These are phyloP conservation scores for Xylariaceae sp. DNA, from an alignment of 2,329 filamentous ascomycete species.

Conservation along the genomic window DNA sequence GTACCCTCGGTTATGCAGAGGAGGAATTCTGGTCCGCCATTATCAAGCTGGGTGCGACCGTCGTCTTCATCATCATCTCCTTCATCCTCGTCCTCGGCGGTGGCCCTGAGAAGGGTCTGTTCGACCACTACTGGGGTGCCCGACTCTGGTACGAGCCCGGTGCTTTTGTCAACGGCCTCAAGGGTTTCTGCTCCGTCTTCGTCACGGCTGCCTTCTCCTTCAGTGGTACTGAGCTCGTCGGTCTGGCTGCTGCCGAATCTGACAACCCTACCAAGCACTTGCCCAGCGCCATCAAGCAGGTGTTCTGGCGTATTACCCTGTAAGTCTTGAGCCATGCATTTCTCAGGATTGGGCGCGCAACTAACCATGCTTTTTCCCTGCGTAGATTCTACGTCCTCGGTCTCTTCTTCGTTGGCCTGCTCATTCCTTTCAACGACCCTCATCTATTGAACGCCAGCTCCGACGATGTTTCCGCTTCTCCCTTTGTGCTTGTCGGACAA, in stretches of 20 bases:
- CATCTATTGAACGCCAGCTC: slow-evolving; percentile 46
- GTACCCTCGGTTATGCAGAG: slow-evolving; percentile 50
- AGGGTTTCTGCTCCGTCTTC: slow-evolving; percentile 66
- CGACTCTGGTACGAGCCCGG: slow-evolving; percentile 46
- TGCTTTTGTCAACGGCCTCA: slow-evolving; percentile 66
- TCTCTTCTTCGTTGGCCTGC: slow-evolving; percentile 46
- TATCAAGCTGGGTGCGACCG: slow-evolving; percentile 52
- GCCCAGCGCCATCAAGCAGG: slow-evolving; percentile 79
- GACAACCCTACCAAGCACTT: slow-evolving; percentile 65
- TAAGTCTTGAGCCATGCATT: slow-evolving; percentile 12
- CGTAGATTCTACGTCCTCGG: slow-evolving; percentile 47
- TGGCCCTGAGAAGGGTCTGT: slow-evolving; percentile 45
- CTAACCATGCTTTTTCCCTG: slow-evolving; percentile 5
- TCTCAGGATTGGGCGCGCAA: not conserved
- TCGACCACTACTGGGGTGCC: slow-evolving; percentile 44
- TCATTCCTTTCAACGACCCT: slow-evolving; percentile 42
- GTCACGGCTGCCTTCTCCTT: slow-evolving; percentile 71
- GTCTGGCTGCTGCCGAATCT: slow-evolving; percentile 66
- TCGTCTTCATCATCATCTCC: slow-evolving; percentile 59
- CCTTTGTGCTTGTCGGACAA: slow-evolving; percentile 53
- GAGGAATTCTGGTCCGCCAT: slow-evolving; percentile 56
- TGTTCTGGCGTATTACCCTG: slow-evolving; percentile 53
- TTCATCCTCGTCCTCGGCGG: slow-evolving; percentile 56
- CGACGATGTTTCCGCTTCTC: slow-evolving; percentile 42
- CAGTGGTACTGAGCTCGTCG: slow-evolving; percentile 68